phyloP scores from a whole-genome alignment of 495 filamentous ascomycete genomes.

The Podospora pseudoanserina region DNA sequence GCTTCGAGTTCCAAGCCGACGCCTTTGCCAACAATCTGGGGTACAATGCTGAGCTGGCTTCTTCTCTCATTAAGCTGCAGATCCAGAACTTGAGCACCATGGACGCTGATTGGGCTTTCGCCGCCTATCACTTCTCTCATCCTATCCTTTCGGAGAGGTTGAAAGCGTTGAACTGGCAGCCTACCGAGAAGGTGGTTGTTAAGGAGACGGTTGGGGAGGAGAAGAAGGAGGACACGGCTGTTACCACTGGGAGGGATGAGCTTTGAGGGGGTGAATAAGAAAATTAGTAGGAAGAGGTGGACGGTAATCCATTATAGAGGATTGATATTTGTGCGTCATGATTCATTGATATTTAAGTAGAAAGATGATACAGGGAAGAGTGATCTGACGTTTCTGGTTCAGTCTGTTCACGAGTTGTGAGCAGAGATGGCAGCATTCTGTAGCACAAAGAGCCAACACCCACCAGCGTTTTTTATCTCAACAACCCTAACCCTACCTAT shows the following conservation, averaged over 20 bases:
- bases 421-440: no score
- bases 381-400: neutral
- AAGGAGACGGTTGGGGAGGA: constrained; percentile 32
- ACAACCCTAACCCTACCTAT: no score
- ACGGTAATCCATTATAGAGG: neutral
- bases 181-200: constrained; percentile 44
- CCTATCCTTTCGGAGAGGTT: constrained; percentile 92
- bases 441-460: no score
- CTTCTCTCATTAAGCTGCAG: constrained; percentile 91
- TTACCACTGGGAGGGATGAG: constrained; percentile 37
- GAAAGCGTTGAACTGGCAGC: constrained; percentile 77
- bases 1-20: constrained; percentile 94
- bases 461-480: no score
- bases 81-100: constrained; percentile 97
- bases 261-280: constrained; percentile 19
- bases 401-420: neutral
- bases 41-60: constrained; percentile 78
- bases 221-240: constrained; percentile 34
- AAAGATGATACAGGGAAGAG: neutral
- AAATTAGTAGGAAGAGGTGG: neutral
- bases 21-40: constrained; percentile 80
- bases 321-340: neutral
- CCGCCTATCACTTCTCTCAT: constrained; percentile 96
- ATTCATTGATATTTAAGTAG: neutral
- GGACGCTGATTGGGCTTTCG: constrained; percentile 98